phyloP scores from a whole-genome alignment of 345 rosid species.

The Iberis pinnata region DNA sequence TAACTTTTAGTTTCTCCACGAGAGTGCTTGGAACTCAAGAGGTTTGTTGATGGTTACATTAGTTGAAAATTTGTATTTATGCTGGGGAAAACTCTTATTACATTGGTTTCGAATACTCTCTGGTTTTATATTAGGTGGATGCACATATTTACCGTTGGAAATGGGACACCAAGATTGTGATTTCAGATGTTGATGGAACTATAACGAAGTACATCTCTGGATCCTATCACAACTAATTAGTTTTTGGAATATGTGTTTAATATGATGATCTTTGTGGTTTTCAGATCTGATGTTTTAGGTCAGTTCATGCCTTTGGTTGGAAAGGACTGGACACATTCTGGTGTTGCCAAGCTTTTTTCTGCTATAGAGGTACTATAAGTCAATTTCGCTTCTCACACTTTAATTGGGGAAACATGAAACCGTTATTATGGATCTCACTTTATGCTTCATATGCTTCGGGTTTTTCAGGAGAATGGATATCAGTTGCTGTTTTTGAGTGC shows the following conservation, averaged over 20 bases:
- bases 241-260: not conserved
- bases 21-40: conserved; percentile 86
- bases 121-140: conserved; percentile 53
- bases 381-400: conserved; percentile 6
- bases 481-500: conserved; percentile 91
- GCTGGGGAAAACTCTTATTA: conserved; percentile 2
- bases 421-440: conserved; percentile 4
- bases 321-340: conserved; percentile 94
- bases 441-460: conserved; percentile 6
- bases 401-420: not conserved
- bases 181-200: conserved; percentile 95
- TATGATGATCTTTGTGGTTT: conserved; percentile 26
- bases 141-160: conserved; percentile 92
- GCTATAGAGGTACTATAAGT: conserved; percentile 66
- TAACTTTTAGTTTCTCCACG: conserved; percentile 82
- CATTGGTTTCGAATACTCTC: conserved; percentile 10
- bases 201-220: conserved; percentile 65
- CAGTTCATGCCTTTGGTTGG: conserved; percentile 98
- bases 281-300: conserved; percentile 92
- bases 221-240: not conserved
- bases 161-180: conserved; percentile 86
- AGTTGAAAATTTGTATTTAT: conserved; percentile 9
- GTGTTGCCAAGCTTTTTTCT: conserved; percentile 84
- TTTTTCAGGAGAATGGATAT: conserved; percentile 84
- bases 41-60: conserved; percentile 37